Evolutionary conservation across 352 stramenopile genomes (phyloP).

Genomic region (Lagenidium giganteum): DNA sequence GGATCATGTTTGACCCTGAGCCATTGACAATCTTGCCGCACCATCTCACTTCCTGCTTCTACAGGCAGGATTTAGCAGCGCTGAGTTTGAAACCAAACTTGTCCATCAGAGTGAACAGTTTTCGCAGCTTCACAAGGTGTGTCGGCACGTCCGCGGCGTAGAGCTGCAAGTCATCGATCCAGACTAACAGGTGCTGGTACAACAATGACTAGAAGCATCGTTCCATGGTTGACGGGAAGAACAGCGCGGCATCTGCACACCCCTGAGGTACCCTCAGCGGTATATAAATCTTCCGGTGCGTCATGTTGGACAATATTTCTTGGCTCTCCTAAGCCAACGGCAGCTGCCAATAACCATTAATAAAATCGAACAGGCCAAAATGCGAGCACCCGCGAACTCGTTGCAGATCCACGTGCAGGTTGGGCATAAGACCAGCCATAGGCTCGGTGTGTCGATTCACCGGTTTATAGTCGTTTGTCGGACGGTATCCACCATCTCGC

Average conservation of each 20-base stretch:
- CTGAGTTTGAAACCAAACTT: slow-evolving; percentile 12
- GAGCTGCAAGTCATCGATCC: slow-evolving; percentile 12
- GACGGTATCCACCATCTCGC: slow-evolving; percentile 3
- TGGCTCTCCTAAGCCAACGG: slow-evolving; percentile 9
- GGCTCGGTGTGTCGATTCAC: slow-evolving; percentile 6
- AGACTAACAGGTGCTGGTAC: slow-evolving; percentile 7
- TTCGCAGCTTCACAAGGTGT: not conserved
- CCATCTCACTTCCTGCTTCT: slow-evolving; percentile 4
- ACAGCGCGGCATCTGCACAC: slow-evolving; percentile 9
- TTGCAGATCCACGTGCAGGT: slow-evolving; percentile 7
- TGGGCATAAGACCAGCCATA: slow-evolving; percentile 7
- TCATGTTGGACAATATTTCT: slow-evolving; percentile 20
- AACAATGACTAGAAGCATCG: slow-evolving; percentile 8
- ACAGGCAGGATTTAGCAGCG: slow-evolving; percentile 4
- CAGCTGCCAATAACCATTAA: slow-evolving; percentile 17
- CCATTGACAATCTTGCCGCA: slow-evolving; percentile 5
- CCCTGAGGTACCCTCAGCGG: slow-evolving; percentile 18
- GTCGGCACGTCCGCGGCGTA: not conserved
- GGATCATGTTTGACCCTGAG: slow-evolving; percentile 1
- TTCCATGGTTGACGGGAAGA: slow-evolving; percentile 16
- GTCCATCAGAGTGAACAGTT: not conserved
- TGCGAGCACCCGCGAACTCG: not conserved
- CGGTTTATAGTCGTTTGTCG: slow-evolving; percentile 8
- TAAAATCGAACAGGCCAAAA: slow-evolving; percentile 9
- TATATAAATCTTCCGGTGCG: slow-evolving; percentile 14